These are phyloP conservation scores for Volutella citrinella DNA, from an alignment of 2,329 filamentous ascomycete genomes.

Conservation along the genomic window DNA sequence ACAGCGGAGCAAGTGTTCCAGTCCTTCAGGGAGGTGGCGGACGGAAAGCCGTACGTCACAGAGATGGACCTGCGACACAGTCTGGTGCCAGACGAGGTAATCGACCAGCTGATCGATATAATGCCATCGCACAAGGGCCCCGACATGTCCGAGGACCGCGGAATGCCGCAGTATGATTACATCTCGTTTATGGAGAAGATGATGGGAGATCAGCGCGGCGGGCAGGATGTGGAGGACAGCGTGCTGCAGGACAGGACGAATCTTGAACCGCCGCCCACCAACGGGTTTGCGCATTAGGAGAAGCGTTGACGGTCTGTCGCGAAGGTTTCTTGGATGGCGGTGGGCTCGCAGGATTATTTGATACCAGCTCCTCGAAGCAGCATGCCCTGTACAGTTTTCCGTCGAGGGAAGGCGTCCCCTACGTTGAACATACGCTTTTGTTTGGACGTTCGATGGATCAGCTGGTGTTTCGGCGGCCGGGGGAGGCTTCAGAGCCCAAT, in stretches of 20 bases:
- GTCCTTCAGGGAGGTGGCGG: slow-evolving; percentile 93
- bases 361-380: no score
- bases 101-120: slow-evolving; percentile 83
- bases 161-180: slow-evolving; percentile 89
- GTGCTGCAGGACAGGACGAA: slow-evolving; percentile 35
- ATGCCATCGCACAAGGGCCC: slow-evolving; percentile 84
- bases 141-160: slow-evolving; percentile 80
- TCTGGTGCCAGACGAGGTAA: slow-evolving; percentile 93
- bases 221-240: slow-evolving; percentile 24
- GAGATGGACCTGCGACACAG: slow-evolving; percentile 95
- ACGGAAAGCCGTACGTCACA: slow-evolving; percentile 98
- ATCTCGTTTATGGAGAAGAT: slow-evolving; percentile 94
- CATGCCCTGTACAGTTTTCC: no score
- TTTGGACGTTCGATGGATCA: slow-evolving; percentile 18
- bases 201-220: slow-evolving; percentile 47
- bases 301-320: no score
- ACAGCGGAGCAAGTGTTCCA: slow-evolving; percentile 98
- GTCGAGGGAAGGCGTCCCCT: slow-evolving; percentile 4
- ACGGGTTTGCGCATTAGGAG: slow-evolving; percentile 27
- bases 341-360: no score
- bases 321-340: no score
- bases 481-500: slow-evolving; percentile 17
- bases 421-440: slow-evolving; percentile 10
- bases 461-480: slow-evolving; percentile 18
- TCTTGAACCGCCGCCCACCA: slow-evolving; percentile 28